Percentiles rank a stretch among this genome's conserved stretches.
These are phyloP conservation scores for Kwoniella heveanensis DNA, from an alignment of 768 basidiomycete species.

Conservation along the genomic window DNA sequence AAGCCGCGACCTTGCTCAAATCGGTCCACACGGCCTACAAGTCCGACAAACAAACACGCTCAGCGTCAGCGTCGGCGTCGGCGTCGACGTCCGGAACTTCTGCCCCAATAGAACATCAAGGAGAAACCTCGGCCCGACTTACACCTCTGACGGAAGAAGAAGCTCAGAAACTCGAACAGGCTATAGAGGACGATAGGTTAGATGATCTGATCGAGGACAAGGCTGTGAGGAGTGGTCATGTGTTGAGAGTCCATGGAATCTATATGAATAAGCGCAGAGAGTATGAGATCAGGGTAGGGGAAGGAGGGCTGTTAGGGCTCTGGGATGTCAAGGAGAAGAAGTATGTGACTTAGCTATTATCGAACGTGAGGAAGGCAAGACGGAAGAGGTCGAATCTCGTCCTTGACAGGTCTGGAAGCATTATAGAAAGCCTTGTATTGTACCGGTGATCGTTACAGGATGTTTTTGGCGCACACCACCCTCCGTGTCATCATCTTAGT, in stretches of 20 bases:
- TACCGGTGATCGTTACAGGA: too few species aligned
- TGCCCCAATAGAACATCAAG: too few species aligned
- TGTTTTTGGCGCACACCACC: too few species aligned
- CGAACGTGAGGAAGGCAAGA: too few species aligned
- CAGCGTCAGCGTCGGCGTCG: neutral
- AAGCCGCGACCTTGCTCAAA: slow-evolving; percentile 34
- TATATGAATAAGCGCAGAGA: slow-evolving; percentile 47
- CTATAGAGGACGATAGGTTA: slow-evolving; percentile 18
- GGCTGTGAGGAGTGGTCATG: slow-evolving; percentile 32
- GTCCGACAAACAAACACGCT: slow-evolving; percentile 31
- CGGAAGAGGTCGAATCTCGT: too few species aligned
- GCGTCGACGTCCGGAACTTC: neutral
- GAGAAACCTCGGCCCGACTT: neutral
- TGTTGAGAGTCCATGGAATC: slow-evolving; percentile 46
- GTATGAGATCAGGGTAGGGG: slow-evolving; percentile 39
- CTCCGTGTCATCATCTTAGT: too few species aligned
- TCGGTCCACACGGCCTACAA: slow-evolving; percentile 39
- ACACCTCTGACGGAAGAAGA: slow-evolving; percentile 13
- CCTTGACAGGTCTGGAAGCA: too few species aligned
- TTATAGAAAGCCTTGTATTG: too few species aligned
- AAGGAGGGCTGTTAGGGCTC: slow-evolving; percentile 38
- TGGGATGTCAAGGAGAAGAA: slow-evolving; percentile 39
- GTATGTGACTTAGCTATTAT: slow-evolving; percentile 14
- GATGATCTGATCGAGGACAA: slow-evolving; percentile 38
- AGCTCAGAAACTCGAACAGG: slow-evolving; percentile 22